These are phyloP conservation scores for Camelina hispida DNA, from an alignment of 345 rosid genomes.

Conservation along the genomic window DNA sequence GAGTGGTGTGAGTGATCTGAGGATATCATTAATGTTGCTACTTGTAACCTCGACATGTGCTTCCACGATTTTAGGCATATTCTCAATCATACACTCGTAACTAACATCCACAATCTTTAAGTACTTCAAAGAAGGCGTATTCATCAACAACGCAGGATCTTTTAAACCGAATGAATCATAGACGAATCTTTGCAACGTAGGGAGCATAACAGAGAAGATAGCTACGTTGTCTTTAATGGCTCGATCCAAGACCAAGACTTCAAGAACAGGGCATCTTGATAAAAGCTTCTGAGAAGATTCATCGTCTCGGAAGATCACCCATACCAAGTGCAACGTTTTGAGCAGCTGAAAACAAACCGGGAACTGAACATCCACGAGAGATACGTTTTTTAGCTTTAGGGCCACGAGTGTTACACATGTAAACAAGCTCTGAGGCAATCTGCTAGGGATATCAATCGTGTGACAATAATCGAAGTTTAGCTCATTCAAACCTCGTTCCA, in stretches of 20 bases:
- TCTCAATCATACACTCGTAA: background rate
- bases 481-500: slow-evolving; percentile 27
- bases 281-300: background rate
- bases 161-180: background rate
- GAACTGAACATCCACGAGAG: background rate
- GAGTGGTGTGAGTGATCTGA: slow-evolving; percentile 7
- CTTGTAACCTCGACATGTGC: slow-evolving; percentile 20
- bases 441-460: background rate
- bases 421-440: slow-evolving; percentile 28
- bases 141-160: background rate
- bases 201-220: background rate
- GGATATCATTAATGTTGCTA: background rate
- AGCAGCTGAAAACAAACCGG: slow-evolving; percentile 1
- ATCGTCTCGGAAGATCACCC: background rate
- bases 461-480: background rate
- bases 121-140: slow-evolving; percentile 12
- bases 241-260: background rate
- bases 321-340: background rate
- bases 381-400: background rate
- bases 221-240: background rate
- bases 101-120: background rate
- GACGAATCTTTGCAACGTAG: background rate
- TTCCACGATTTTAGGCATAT: slow-evolving; percentile 15
- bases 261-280: slow-evolving; percentile 22
- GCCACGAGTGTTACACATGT: slow-evolving; percentile 5